A percentile compares a stretch with the other conserved stretches of the same genome.
These are phyloP conservation scores for Kwoniella dendrophila DNA, from an alignment of 768 basidiomycete genomes.

Conservation along the genomic window DNA sequence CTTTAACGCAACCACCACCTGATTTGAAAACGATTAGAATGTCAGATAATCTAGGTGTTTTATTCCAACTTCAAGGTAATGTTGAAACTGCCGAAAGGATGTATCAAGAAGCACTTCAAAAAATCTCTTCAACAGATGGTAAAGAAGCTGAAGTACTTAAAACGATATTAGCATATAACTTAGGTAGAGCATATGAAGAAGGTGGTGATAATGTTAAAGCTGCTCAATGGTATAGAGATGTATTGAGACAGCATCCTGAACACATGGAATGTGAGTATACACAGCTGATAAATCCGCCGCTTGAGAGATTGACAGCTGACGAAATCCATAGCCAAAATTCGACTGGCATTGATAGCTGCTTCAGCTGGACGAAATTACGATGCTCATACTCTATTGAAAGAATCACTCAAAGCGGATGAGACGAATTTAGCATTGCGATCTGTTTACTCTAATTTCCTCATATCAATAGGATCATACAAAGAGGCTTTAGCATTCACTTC, in stretches of 20 bases:
- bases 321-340: slow-evolving; percentile 74
- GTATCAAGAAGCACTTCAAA: slow-evolving; percentile 49
- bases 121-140: slow-evolving; percentile 34
- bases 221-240: slow-evolving; percentile 81
- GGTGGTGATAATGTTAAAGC: slow-evolving; percentile 72
- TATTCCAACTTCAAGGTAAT: slow-evolving; percentile 69
- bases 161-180: slow-evolving; percentile 84
- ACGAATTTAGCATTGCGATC: slow-evolving; percentile 84
- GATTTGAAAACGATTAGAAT: slow-evolving; percentile 65
- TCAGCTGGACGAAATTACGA: slow-evolving; percentile 72
- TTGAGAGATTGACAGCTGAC: too few species aligned
- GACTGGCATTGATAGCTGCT: slow-evolving; percentile 79
- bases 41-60: slow-evolving; percentile 76
- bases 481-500: slow-evolving; percentile 86
- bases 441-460: slow-evolving; percentile 89
- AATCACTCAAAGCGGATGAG: slow-evolving; percentile 76
- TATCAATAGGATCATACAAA: slow-evolving; percentile 64
- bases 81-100: slow-evolving; percentile 47
- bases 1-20: slow-evolving; percentile 4
- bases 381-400: slow-evolving; percentile 86
- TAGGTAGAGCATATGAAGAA: slow-evolving; percentile 89
- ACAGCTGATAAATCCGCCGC: not conserved
- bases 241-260: slow-evolving; percentile 88
- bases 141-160: slow-evolving; percentile 60
- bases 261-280: slow-evolving; percentile 81